phyloP scores from a whole-genome alignment of 345 rosid genomes.

The Eucalyptus marginata region DNA sequence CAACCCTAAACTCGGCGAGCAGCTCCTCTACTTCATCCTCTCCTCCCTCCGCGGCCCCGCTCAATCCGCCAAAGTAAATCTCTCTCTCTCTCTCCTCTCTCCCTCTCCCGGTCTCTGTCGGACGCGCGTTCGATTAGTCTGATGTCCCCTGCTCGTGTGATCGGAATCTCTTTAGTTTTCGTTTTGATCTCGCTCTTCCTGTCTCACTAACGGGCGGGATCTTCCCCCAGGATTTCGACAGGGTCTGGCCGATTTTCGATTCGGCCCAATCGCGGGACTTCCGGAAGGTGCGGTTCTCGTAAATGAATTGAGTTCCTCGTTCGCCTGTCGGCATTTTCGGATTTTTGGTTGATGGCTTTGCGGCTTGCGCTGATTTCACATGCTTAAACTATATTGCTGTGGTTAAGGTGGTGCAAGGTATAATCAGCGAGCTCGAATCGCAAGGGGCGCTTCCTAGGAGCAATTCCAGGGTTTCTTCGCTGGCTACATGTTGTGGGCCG shows the following conservation, averaged over 20 bases:
- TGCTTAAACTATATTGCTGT: background rate
- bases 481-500: slow-evolving; percentile 97
- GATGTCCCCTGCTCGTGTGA: background rate
- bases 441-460: slow-evolving; percentile 99
- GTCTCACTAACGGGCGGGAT: slow-evolving; percentile 9
- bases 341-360: background rate
- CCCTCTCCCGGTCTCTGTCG: background rate
- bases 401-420: slow-evolving; percentile 91
- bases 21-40: slow-evolving; percentile 96
- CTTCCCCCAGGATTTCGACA: slow-evolving; percentile 88
- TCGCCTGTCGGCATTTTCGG: background rate
- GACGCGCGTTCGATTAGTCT: background rate
- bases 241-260: slow-evolving; percentile 99
- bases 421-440: slow-evolving; percentile 94
- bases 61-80: slow-evolving; percentile 80
- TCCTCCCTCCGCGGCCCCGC: slow-evolving; percentile 97
- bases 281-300: slow-evolving; percentile 48
- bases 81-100: background rate
- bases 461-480: slow-evolving; percentile 98
- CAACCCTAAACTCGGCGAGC: slow-evolving; percentile 98
- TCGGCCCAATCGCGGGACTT: slow-evolving; percentile 98
- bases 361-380: background rate
- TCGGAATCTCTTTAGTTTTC: background rate
- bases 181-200: background rate
- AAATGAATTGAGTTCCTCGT: background rate